A percentile compares a stretch with the other conserved stretches of the same genome.
phyloP scores from a whole-genome alignment of 768 basidiomycete genomes.

The Leucosporidium creatinivorum region DNA sequence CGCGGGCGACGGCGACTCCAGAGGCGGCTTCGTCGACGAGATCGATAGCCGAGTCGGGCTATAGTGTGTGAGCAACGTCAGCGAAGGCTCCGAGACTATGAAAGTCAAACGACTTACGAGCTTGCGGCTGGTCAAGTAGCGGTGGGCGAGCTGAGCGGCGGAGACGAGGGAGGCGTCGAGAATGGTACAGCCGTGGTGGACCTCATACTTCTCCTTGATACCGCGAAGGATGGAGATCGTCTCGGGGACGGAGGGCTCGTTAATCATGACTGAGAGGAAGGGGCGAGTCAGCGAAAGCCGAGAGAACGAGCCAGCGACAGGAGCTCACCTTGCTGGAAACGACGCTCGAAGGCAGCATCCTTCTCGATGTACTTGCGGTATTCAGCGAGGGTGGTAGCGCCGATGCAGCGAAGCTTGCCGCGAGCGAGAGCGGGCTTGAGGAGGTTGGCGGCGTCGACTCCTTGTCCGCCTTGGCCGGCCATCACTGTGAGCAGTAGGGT shows the following conservation, averaged over 20 bases:
- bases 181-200: conserved; percentile 84
- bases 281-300: conserved; percentile 45
- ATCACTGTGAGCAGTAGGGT: conserved; percentile 69
- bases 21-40: conserved; percentile 77
- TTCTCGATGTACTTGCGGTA: conserved; percentile 91
- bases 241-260: conserved; percentile 80
- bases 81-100: conserved; percentile 77
- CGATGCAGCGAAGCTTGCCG: conserved; percentile 69
- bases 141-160: conserved; percentile 84
- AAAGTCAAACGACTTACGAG: conserved; percentile 23
- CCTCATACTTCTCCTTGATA: conserved; percentile 87
- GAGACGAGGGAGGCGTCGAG: conserved; percentile 78
- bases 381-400: conserved; percentile 86
- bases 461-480: conserved; percentile 78
- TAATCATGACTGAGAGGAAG: conserved; percentile 76
- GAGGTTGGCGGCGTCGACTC: conserved; percentile 69
- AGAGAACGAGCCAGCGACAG: conserved; percentile 53
- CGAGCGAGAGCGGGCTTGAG: conserved; percentile 67
- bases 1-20: conserved; percentile 78
- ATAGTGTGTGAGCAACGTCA: conserved; percentile 3
- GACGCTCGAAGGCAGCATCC: conserved; percentile 50
- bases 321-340: conserved; percentile 45
- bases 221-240: conserved; percentile 91
- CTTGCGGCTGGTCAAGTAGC: conserved; percentile 58
- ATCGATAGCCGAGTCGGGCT: neutral